phyloP scores from a whole-genome alignment of 23 red algal species.

The Gracilaria gracilis region DNA sequence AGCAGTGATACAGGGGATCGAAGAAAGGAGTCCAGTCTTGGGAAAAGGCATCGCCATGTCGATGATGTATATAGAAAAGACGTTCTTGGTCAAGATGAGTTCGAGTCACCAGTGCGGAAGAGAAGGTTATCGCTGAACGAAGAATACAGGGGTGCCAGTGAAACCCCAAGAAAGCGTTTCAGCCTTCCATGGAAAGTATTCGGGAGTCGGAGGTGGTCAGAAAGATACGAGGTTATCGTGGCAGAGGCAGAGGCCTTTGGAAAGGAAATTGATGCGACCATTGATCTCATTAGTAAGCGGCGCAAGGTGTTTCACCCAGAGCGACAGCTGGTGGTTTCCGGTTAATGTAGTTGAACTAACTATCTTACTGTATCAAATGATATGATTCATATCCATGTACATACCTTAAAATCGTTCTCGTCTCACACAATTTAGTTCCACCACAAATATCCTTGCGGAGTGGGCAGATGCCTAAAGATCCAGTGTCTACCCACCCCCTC shows the following conservation, averaged over 20 bases:
- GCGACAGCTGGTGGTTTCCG: not conserved
- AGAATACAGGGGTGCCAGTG: not conserved
- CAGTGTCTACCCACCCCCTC: too few species aligned
- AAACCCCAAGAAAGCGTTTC: slow-evolving; percentile 12
- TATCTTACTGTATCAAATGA: not conserved
- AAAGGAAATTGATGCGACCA: slow-evolving; percentile 14
- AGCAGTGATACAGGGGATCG: not conserved
- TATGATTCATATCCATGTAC: too few species aligned
- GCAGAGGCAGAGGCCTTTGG: slow-evolving; percentile 15
- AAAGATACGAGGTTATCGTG: not conserved
- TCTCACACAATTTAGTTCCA: too few species aligned
- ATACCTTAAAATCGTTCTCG: too few species aligned
- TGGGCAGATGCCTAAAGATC: too few species aligned
- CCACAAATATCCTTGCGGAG: too few species aligned
- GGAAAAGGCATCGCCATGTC: not conserved
- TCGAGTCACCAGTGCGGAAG: not conserved
- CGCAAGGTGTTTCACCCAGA: not conserved
- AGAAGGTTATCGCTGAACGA: slow-evolving; percentile 10
- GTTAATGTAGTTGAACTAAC: not conserved
- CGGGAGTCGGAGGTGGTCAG: not conserved
- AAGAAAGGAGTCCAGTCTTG: not conserved
- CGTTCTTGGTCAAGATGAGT: not conserved
- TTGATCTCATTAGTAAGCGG: slow-evolving; percentile 6
- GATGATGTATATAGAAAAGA: not conserved
- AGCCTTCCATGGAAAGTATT: slow-evolving; percentile 21